Base-by-base conservation (phyloP, 1,284 basidiomycete genomes). In the Cryptococcus floricola region DNA sequence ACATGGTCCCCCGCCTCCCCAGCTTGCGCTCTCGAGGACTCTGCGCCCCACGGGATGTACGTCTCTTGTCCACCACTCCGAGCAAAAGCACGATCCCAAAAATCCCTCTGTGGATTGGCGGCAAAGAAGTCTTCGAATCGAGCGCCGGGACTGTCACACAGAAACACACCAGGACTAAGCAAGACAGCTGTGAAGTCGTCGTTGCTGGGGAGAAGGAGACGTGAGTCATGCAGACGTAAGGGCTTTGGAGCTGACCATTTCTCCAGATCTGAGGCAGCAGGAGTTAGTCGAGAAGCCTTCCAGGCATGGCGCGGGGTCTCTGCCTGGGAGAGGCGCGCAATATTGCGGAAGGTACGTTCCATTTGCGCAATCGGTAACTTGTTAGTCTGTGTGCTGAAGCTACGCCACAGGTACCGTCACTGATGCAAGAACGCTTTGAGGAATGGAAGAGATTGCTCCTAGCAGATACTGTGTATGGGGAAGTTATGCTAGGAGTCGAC, bases 41-140 rank as follows among this genome's bases (percentile, higher is more conserved):
- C 31, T 10, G 7, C 31, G 31, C 31, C 23, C 31, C 7, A 34
- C 31, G 31, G 10, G 7, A 6, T 3, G 2, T 34, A 10, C 31
- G 31, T 10, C 31, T 34, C 31, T 10, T 34, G 31, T 34, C 31
- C 7, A 34, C 31, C 23, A 23, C 23, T 23, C 23, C 23, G 23
- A 23, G 23, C 23, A 23, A 23, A 10, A 34, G 31, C 31, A 10
- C 31, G 31, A 12, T 60, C 9, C 55, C 53, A 14, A 42, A 44
- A 14, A 51, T 67, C 6, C 65, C 63, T 5, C 42, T 67, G 42
- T 67, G 64, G 60, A 58, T 67, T 7, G 34, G 50, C 8, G 63
- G 63, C 1, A 9, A 61, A 46, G 44, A 56, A 2, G 56, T 62
- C 1, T 44, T 27, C 2, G 37, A 50, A 3, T 61, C 61, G 7